phyloP scores from a whole-genome alignment of 2,329 filamentous ascomycete species.

The Sporothrix protearum region DNA sequence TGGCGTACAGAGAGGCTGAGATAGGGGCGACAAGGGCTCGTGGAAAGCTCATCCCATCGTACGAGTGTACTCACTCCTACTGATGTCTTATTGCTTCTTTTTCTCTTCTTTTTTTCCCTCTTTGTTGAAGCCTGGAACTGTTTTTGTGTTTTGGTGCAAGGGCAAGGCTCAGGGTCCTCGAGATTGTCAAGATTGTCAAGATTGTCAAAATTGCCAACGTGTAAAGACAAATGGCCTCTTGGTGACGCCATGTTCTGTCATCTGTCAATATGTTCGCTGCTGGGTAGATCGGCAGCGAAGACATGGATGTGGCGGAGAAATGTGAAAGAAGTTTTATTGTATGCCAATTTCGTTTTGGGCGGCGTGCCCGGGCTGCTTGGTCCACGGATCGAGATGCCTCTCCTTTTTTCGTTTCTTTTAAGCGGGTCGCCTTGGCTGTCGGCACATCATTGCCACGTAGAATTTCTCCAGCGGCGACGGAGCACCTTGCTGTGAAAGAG shows the following conservation, averaged over 20 bases:
- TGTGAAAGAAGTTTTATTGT: not conserved
- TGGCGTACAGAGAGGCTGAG: not conserved
- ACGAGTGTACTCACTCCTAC: not conserved
- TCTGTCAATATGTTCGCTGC: not conserved
- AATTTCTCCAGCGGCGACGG: not conserved
- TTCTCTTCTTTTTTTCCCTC: no score
- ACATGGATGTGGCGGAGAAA: not conserved
- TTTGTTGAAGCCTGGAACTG: not conserved
- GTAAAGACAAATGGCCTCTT: not conserved
- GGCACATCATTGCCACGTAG: slow-evolving; percentile 2
- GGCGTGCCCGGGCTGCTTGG: not conserved
- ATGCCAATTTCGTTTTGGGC: not conserved
- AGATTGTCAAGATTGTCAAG: not conserved
- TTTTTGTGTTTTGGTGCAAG: not conserved
- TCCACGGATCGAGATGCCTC: not conserved
- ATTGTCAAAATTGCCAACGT: not conserved
- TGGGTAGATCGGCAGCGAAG: not conserved
- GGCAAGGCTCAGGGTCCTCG: not conserved
- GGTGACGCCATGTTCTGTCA: not conserved
- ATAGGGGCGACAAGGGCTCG: not conserved
- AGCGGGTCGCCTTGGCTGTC: not conserved
- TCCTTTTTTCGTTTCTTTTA: no score
- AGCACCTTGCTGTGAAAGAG: not conserved
- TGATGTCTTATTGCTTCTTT: not conserved
- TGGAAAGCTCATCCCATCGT: not conserved